These are phyloP conservation scores for Aureobasidium uvarum DNA, from an alignment of 2,329 filamentous ascomycete genomes.

Conservation along the genomic window DNA sequence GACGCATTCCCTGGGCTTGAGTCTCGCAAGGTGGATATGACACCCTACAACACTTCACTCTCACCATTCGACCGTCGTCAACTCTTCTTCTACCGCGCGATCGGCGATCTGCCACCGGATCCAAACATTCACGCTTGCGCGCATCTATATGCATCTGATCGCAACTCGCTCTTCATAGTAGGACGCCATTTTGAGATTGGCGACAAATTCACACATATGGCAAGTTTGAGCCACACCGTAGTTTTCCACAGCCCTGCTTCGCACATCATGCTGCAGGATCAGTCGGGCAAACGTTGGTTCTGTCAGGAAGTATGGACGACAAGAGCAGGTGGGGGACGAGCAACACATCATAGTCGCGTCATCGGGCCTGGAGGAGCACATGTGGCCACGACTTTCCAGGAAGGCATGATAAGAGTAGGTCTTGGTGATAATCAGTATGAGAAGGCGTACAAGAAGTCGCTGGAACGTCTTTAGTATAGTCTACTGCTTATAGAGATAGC, in stretches of 20 bases:
- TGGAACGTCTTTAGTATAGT: neutral
- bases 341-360: constrained; percentile 49
- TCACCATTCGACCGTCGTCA: constrained; percentile 42
- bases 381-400: constrained; percentile 51
- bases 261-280: constrained; percentile 44
- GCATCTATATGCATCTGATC: constrained; percentile 58
- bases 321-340: constrained; percentile 47
- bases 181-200: constrained; percentile 50
- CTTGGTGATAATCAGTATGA: constrained; percentile 6
- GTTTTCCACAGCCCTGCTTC: constrained; percentile 48
- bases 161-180: constrained; percentile 55
- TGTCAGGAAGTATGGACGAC: constrained; percentile 51
- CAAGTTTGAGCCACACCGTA: constrained; percentile 50
- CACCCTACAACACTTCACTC: constrained; percentile 45
- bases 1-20: constrained; percentile 49
- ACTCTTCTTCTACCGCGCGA: constrained; percentile 48
- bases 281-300: constrained; percentile 46
- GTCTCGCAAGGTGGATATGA: constrained; percentile 55
- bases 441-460: constrained; percentile 12
- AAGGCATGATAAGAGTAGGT: constrained; percentile 46
- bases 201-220: constrained; percentile 45
- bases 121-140: constrained; percentile 58
- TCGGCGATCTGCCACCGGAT: constrained; percentile 41
- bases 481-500: too few species aligned
- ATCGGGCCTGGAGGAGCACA: constrained; percentile 46